Percentiles rank a stretch among this genome's conserved stretches.
Conservation (phyloP, 2,329 filamentous ascomycete genomes). For the Botryotinia convoluta region DNA sequence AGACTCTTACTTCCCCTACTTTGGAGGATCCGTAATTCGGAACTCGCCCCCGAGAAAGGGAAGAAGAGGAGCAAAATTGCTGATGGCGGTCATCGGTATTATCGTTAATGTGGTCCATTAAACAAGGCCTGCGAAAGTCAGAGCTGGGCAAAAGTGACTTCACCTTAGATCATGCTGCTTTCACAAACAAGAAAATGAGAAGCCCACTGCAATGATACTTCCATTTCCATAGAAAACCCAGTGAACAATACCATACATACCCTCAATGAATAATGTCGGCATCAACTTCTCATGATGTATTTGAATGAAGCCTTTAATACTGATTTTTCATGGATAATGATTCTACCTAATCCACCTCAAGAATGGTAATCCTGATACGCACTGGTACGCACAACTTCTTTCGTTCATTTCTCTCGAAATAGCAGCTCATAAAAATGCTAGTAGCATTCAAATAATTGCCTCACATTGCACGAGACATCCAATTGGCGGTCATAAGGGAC, state of each 20-base stretch:
- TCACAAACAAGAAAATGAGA: neutral
- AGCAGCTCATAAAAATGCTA: neutral
- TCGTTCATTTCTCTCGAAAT: neutral
- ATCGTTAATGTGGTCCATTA: neutral
- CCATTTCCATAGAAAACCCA: neutral
- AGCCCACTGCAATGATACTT: neutral
- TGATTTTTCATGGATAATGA: neutral
- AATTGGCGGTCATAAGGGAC: neutral
- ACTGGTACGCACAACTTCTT: neutral
- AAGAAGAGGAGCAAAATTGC: neutral
- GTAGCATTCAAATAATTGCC: no score
- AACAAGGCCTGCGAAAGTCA: neutral
- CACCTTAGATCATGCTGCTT: neutral
- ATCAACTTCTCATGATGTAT: neutral
- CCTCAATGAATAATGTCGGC: neutral
- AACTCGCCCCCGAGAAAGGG: neutral
- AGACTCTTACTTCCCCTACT: neutral
- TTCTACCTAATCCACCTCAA: neutral
- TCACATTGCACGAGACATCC: slow-evolving; percentile 15
- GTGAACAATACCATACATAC: neutral
- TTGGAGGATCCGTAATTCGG: neutral
- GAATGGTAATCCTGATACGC: neutral
- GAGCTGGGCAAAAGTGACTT: neutral
- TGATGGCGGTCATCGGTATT: neutral
- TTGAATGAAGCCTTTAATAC: neutral